Evolutionary conservation across 371 early-diverging fungal species (phyloP).

Genomic region (Blyttiomyces sp.): DNA sequence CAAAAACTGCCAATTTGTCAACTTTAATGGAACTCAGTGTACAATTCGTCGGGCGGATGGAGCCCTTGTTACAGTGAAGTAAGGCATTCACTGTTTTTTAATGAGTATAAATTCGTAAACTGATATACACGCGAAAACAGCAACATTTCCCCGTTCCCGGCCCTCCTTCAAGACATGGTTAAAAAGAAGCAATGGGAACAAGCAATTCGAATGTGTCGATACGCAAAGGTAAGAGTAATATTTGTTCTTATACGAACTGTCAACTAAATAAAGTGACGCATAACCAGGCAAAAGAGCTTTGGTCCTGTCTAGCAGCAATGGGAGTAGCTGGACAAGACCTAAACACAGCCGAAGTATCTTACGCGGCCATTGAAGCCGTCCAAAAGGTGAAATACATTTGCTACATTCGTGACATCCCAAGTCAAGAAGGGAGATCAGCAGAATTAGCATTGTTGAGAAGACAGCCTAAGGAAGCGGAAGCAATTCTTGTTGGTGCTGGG

Average conservation of each 20-base stretch:
- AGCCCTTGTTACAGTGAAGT: constrained; percentile 42
- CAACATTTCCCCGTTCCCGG: constrained; percentile 51
- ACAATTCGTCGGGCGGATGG: constrained; percentile 49
- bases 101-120: neutral
- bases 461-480: constrained; percentile 51
- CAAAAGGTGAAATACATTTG: constrained; percentile 54
- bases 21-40: constrained; percentile 45
- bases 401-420: constrained; percentile 47
- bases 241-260: neutral
- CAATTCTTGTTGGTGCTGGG: constrained; percentile 40
- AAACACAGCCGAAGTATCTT: constrained; percentile 57
- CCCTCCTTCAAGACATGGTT: constrained; percentile 45
- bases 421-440: constrained; percentile 43
- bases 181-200: constrained; percentile 56
- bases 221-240: constrained; percentile 39
- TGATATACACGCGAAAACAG: constrained; percentile 16
- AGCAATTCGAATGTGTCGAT: constrained; percentile 49
- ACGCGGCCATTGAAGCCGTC: constrained; percentile 54
- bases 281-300: constrained; percentile 40
- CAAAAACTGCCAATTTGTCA: constrained; percentile 44
- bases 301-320: constrained; percentile 56
- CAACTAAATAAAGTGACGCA: too few species aligned
- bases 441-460: constrained; percentile 47
- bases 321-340: constrained; percentile 48
- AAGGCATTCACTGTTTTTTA: neutral